A percentile compares a stretch with the other conserved stretches of the same genome.
Conservation (phyloP, 352 stramenopile genomes). For the Phytophthora cactorum region DNA sequence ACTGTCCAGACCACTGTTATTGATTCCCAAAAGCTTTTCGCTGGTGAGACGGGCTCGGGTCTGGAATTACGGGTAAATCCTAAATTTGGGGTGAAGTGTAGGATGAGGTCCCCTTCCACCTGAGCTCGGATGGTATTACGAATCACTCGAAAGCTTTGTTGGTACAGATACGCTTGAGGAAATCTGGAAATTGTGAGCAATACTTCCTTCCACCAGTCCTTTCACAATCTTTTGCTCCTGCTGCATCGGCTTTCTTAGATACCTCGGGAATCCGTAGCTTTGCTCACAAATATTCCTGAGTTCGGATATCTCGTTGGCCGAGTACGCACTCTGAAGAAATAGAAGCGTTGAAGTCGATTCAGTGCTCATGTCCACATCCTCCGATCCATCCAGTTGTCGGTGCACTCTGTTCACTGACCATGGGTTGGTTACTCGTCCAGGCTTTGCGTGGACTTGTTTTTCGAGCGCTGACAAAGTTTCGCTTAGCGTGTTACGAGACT, state of each 20-base stretch:
- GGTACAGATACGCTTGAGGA: constrained; percentile 2
- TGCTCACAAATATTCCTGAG: background rate
- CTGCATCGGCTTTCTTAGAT: background rate
- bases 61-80: constrained; percentile 9
- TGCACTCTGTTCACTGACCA: too few species aligned
- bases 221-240: background rate
- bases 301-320: background rate
- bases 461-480: background rate
- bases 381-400: background rate
- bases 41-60: background rate
- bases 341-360: background rate
- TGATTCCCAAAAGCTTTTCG: background rate
- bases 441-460: background rate
- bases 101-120: constrained; percentile 16
- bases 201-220: background rate
- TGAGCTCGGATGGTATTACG: constrained; percentile 12
- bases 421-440: too few species aligned
- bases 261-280: background rate
- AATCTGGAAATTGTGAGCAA: background rate
- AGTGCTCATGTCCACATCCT: background rate
- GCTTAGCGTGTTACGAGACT: too few species aligned
- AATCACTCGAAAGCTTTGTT: background rate
- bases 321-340: background rate
- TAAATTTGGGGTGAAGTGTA: constrained; percentile 1
- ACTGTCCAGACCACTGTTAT: too few species aligned